Percentiles rank a stretch among this genome's conserved stretches.
Conservation (phyloP, 139 green algal species). For the Micractinium sp. region DNA sequence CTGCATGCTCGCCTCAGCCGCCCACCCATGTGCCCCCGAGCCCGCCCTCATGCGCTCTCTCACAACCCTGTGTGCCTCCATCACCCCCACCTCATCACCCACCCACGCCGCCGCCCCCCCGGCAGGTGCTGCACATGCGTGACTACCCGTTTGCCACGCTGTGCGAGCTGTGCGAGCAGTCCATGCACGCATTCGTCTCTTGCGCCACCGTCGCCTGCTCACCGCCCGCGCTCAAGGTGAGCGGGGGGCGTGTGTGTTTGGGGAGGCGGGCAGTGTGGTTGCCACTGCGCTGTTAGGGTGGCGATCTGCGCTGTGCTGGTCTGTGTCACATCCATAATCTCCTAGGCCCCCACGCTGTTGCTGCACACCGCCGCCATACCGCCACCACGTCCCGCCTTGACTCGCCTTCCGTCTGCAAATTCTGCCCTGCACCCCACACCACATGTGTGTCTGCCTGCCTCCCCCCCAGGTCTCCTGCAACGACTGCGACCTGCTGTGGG, state of each 20-base stretch:
- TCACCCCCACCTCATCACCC: neutral
- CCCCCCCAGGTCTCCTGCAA: slow-evolving; percentile 48
- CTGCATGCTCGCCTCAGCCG: neutral
- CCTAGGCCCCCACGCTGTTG: too few species aligned
- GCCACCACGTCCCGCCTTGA: too few species aligned
- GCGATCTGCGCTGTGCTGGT: too few species aligned
- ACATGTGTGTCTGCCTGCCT: neutral
- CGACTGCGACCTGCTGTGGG: slow-evolving; percentile 35
- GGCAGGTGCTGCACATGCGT: slow-evolving; percentile 34
- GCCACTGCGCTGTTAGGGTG: too few species aligned
- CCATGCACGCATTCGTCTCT: slow-evolving; percentile 50
- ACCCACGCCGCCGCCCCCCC: neutral
- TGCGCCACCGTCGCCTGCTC: slow-evolving; percentile 27
- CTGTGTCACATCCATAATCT: too few species aligned
- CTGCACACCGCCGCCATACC: too few species aligned
- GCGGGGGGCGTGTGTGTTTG: neutral
- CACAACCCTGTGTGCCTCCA: neutral
- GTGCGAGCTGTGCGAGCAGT: slow-evolving; percentile 58
- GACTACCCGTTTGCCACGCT: slow-evolving; percentile 30
- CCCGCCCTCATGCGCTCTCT: neutral
- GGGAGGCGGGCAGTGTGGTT: neutral
- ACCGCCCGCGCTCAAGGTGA: slow-evolving; percentile 23
- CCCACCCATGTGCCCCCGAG: too few species aligned
- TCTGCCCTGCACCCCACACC: too few species aligned
- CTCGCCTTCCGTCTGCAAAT: too few species aligned